These are phyloP conservation scores for Sphaerulina musiva DNA, from an alignment of 2,329 filamentous ascomycete genomes.

Conservation along the genomic window DNA sequence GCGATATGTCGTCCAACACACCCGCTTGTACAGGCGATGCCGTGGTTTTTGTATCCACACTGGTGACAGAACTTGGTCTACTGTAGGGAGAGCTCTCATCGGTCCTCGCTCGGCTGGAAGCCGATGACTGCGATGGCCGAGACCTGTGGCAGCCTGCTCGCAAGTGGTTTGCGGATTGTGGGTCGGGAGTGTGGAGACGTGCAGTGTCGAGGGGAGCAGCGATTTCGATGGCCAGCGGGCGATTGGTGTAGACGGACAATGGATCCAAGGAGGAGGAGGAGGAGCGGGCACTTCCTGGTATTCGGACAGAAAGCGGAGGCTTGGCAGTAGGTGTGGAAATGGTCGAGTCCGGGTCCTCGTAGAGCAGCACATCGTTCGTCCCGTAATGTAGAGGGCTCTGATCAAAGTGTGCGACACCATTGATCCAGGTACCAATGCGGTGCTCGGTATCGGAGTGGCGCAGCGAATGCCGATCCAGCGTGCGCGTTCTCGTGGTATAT, in stretches of 20 bases:
- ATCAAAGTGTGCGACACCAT: constrained; percentile 42
- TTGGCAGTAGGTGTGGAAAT: background rate
- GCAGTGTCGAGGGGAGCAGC: background rate
- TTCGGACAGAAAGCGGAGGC: background rate
- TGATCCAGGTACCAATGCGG: constrained; percentile 40
- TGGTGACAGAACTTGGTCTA: constrained; percentile 30
- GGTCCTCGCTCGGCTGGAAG: constrained; percentile 33
- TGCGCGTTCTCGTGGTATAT: background rate
- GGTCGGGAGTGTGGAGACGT: background rate
- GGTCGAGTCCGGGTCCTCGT: background rate
- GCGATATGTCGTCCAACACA: constrained; percentile 9
- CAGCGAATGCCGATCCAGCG: constrained; percentile 18
- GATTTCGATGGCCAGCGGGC: background rate
- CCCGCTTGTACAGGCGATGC: constrained; percentile 8
- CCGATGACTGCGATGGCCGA: constrained; percentile 25
- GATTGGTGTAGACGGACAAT: background rate
- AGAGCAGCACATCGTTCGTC: background rate
- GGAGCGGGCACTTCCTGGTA: background rate
- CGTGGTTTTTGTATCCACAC: constrained; percentile 15
- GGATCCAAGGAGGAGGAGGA: background rate
- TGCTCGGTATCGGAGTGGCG: constrained; percentile 28
- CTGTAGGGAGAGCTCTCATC: constrained; percentile 38
- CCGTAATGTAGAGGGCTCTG: constrained; percentile 10
- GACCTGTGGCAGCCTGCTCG: constrained; percentile 5
- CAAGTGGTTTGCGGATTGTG: background rate